Evolutionary conservation across 2,329 filamentous ascomycete genomes (phyloP).

Genomic region (Ceratocystis variospora): DNA sequence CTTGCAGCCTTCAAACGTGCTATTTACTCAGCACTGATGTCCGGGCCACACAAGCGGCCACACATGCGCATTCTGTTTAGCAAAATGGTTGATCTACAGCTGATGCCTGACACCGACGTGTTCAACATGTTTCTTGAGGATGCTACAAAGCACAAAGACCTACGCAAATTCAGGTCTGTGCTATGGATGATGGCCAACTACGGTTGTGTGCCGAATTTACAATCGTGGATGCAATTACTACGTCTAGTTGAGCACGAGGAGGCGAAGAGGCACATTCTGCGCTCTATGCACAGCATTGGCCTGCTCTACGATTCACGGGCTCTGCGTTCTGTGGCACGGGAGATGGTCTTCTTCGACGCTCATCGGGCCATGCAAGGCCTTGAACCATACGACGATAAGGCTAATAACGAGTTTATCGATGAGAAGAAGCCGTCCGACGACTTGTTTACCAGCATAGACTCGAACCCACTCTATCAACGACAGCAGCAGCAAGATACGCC

Average conservation of each 20-base stretch:
- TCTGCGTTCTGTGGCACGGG: conserved; percentile 29
- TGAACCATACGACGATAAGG: not conserved
- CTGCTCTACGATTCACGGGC: conserved; percentile 30
- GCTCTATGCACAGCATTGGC: conserved; percentile 34
- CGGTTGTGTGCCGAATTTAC: conserved; percentile 30
- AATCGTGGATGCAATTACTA: conserved; percentile 38
- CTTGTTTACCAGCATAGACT: not conserved
- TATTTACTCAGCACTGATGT: conserved; percentile 29
- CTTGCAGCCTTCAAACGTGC: conserved; percentile 32
- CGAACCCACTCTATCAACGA: not conserved
- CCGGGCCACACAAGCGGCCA: conserved; percentile 23
- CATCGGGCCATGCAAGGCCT: conserved; percentile 30
- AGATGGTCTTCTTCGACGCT: conserved; percentile 33
- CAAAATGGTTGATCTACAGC: conserved; percentile 27
- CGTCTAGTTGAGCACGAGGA: conserved; percentile 46
- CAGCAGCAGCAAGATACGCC: not conserved
- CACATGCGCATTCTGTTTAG: conserved; percentile 27
- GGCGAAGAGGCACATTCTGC: conserved; percentile 34
- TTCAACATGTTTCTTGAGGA: conserved; percentile 37
- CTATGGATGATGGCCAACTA: conserved; percentile 31
- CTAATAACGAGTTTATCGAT: not conserved
- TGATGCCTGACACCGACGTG: conserved; percentile 33
- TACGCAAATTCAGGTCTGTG: conserved; percentile 30
- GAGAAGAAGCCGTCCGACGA: conserved; percentile 2
- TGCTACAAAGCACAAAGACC: conserved; percentile 30